Conservation (phyloP, 2,329 filamentous ascomycete species). For the Rhynchosporium secalis region DNA sequence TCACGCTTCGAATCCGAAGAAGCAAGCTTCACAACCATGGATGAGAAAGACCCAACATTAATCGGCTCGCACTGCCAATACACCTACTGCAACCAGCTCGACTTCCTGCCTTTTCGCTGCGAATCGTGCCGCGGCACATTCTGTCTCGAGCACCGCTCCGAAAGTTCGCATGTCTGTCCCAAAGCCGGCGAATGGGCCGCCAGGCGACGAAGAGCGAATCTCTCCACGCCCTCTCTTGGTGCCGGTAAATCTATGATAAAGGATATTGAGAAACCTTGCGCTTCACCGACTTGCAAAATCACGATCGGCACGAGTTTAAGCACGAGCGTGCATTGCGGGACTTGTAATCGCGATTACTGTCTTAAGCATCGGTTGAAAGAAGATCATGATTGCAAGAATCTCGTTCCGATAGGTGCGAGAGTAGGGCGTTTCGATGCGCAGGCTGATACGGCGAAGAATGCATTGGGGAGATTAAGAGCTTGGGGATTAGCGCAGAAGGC, state of each 20-base stretch:
- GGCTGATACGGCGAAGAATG: conserved; percentile 67
- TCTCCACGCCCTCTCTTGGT: conserved; percentile 54
- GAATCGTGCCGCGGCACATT: conserved; percentile 83
- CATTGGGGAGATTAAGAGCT: conserved; percentile 72
- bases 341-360: conserved; percentile 74
- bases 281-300: conserved; percentile 65
- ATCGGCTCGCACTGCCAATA: conserved; percentile 91
- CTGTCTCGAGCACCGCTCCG: conserved; percentile 91
- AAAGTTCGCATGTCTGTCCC: conserved; percentile 72
- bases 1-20: conserved; percentile 43
- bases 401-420: conserved; percentile 60
- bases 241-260: conserved; percentile 55
- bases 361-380: conserved; percentile 74
- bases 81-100: conserved; percentile 88
- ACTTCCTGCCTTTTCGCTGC: conserved; percentile 94
- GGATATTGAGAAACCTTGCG: conserved; percentile 68
- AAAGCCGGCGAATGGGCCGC: conserved; percentile 63
- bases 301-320: conserved; percentile 66
- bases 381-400: conserved; percentile 81
- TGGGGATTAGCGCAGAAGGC: conserved; percentile 79
- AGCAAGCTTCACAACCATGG: conserved; percentile 70
- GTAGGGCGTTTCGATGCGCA: conserved; percentile 47
- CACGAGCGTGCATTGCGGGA: conserved; percentile 69
- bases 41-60: conserved; percentile 75
- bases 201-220: conserved; percentile 54